Evolutionary conservation across 257 asterid species (phyloP).

Genomic region (Cordia subcordata): DNA sequence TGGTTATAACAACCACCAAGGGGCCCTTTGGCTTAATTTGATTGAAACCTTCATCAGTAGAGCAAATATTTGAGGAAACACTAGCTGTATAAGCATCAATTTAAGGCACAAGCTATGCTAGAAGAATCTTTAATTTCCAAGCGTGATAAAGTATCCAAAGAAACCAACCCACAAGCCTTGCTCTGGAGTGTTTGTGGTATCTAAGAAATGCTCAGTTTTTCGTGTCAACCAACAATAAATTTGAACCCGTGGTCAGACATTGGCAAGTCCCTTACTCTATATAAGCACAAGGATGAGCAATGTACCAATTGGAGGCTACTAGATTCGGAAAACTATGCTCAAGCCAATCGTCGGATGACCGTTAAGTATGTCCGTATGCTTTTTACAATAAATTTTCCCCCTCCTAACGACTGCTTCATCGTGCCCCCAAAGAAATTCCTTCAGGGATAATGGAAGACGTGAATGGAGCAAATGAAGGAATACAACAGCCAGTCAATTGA

Average conservation of each 20-base stretch:
- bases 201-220: constrained; percentile 47
- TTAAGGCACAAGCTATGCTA: not conserved
- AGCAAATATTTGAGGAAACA: not conserved
- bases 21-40: not conserved
- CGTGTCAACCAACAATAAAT: constrained; percentile 15
- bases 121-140: not conserved
- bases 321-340: not conserved
- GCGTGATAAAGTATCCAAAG: not conserved
- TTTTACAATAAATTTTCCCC: not conserved
- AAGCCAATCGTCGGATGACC: not conserved
- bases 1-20: not conserved
- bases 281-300: not conserved
- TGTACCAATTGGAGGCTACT: not conserved
- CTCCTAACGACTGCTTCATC: not conserved
- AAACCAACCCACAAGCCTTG: too few relatives aligned
- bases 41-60: not conserved
- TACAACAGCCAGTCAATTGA: constrained; percentile 12
- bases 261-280: too few relatives aligned
- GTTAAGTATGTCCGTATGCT: not conserved
- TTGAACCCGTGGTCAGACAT: too few relatives aligned
- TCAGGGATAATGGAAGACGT: not conserved
- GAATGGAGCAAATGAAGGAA: constrained; percentile 37
- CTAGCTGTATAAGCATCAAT: not conserved
- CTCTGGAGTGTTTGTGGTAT: too few relatives aligned
- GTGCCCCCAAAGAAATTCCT: not conserved